phyloP scores from a whole-genome alignment of 192 early-diverging fungal species.

The Allomyces javanicus region DNA sequence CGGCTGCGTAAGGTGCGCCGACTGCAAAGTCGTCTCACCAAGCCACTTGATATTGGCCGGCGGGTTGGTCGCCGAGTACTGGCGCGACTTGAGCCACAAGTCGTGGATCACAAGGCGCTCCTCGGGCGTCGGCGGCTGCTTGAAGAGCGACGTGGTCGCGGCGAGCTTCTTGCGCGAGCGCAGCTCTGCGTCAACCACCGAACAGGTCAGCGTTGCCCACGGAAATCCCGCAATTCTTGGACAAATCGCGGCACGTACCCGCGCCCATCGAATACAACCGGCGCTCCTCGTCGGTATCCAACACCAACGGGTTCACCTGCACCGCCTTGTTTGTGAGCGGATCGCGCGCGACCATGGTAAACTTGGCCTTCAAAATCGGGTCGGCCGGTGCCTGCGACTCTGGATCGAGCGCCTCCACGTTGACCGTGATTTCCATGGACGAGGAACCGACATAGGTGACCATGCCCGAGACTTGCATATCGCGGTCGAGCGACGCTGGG shows the following conservation, averaged over 20 bases:
- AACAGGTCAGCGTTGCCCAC: neutral
- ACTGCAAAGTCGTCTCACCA: constrained; percentile 53
- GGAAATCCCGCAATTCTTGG: no score
- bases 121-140: constrained; percentile 53
- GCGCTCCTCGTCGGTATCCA: constrained; percentile 55
- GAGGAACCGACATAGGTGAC: constrained; percentile 69
- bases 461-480: constrained; percentile 60
- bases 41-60: constrained; percentile 39
- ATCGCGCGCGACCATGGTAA: constrained; percentile 75
- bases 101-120: constrained; percentile 62
- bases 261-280: constrained; percentile 47
- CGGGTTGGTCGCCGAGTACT: constrained; percentile 22
- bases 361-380: constrained; percentile 53
- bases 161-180: constrained; percentile 30
- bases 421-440: constrained; percentile 69
- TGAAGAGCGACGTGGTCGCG: constrained; percentile 29
- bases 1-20: constrained; percentile 43
- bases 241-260: constrained; percentile 7
- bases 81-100: constrained; percentile 46
- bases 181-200: constrained; percentile 19
- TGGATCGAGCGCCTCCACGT: constrained; percentile 31
- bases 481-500: constrained; percentile 34
- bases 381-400: constrained; percentile 14
- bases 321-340: constrained; percentile 43
- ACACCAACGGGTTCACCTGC: constrained; percentile 47